These are phyloP conservation scores for Carnegiea gigantea DNA, from an alignment of 179 eudicot genomes.

Conservation along the genomic window DNA sequence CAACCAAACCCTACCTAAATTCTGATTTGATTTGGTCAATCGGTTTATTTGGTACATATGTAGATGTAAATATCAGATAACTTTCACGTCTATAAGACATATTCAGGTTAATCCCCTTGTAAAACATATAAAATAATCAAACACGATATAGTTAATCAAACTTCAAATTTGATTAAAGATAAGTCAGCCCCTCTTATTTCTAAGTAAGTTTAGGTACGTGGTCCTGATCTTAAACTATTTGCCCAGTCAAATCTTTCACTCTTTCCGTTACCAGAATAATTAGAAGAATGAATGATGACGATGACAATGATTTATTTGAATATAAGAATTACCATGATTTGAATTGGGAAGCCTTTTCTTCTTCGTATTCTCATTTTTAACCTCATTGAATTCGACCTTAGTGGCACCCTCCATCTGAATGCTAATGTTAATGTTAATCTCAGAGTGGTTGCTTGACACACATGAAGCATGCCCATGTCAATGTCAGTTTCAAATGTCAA, in stretches of 20 bases:
- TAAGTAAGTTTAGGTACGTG: not conserved
- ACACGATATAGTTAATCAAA: too few species aligned
- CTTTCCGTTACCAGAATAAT: not conserved
- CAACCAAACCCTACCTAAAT: too few species aligned
- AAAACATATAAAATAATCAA: too few species aligned
- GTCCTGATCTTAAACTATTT: slow-evolving; percentile 29
- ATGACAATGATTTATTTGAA: not conserved
- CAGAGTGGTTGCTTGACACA: slow-evolving; percentile 26
- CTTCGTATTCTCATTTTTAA: slow-evolving; percentile 25
- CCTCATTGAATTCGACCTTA: slow-evolving; percentile 57
- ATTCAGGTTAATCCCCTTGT: too few species aligned
- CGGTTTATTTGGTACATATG: too few species aligned
- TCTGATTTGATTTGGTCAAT: too few species aligned
- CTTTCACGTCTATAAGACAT: too few species aligned
- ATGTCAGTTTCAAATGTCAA: not conserved
- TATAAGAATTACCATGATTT: not conserved
- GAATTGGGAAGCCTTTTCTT: slow-evolving; percentile 11
- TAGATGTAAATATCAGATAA: too few species aligned
- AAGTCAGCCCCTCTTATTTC: too few species aligned
- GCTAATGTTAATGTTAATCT: slow-evolving; percentile 55
- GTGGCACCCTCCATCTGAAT: slow-evolving; percentile 62
- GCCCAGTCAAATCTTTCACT: slow-evolving; percentile 33
- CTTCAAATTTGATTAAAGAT: too few species aligned
- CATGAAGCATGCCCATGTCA: not conserved
- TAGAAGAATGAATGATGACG: not conserved